Evolutionary conservation across 371 early-diverging fungal species (phyloP).

Genomic region (Mycotypha africana): DNA sequence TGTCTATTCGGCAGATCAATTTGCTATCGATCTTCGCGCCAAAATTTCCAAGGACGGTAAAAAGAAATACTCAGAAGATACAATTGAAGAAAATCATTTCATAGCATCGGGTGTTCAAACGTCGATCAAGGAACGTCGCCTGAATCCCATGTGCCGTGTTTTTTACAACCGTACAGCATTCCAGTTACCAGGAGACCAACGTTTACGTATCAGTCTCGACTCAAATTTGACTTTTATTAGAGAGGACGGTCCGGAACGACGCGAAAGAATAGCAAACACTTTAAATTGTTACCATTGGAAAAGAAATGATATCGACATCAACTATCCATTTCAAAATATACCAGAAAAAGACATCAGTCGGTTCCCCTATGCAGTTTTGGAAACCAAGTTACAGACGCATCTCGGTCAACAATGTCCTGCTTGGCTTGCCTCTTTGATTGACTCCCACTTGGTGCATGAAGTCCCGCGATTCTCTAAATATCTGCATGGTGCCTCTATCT

Average conservation of each 20-base stretch:
- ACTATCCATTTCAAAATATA: conserved; percentile 88
- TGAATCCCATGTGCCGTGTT: conserved; percentile 86
- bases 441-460: conserved; percentile 84
- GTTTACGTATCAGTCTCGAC: conserved; percentile 93
- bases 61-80: conserved; percentile 68
- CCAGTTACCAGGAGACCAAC: conserved; percentile 96
- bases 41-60: conserved; percentile 41
- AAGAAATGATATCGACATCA: conserved; percentile 81
- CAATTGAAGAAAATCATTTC: conserved; percentile 60
- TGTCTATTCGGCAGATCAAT: conserved; percentile 69
- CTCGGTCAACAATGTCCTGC: conserved; percentile 60
- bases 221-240: conserved; percentile 96
- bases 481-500: conserved; percentile 93
- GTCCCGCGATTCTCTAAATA: conserved; percentile 97
- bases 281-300: conserved; percentile 82
- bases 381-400: conserved; percentile 96
- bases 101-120: conserved; percentile 83
- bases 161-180: conserved; percentile 99
- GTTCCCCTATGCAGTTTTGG: conserved; percentile 97
- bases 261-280: neutral
- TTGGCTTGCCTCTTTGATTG: conserved; percentile 59
- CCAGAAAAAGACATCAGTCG: conserved; percentile 73
- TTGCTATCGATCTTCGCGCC: conserved; percentile 70
- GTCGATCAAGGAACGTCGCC: conserved; percentile 69
- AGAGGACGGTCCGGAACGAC: conserved; percentile 57